These are phyloP conservation scores for Biancaea sappan DNA, from an alignment of 306 rosid species.

Conservation along the genomic window DNA sequence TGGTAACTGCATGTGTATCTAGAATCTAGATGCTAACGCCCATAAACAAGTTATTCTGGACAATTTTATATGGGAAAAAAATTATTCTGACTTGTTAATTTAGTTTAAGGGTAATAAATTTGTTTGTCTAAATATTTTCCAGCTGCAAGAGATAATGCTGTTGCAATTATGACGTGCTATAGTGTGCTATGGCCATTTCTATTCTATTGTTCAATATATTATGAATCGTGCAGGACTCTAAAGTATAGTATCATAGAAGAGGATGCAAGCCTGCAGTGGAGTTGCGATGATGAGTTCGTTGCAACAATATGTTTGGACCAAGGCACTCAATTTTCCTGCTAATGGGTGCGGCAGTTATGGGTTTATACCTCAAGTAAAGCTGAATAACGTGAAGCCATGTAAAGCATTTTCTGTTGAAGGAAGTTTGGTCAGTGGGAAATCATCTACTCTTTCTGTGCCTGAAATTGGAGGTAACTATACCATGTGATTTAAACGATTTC, in stretches of 20 bases:
- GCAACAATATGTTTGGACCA: slow-evolving; percentile 60
- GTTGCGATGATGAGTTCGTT: slow-evolving; percentile 63
- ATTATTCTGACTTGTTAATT: neutral
- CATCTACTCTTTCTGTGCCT: slow-evolving; percentile 56
- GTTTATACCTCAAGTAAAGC: slow-evolving; percentile 41
- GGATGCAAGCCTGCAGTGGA: slow-evolving; percentile 64
- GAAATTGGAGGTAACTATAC: slow-evolving; percentile 60
- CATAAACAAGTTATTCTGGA: neutral
- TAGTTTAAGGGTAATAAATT: neutral
- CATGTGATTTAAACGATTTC: neutral
- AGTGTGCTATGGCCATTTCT: neutral
- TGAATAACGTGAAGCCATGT: slow-evolving; percentile 44
- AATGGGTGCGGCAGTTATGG: slow-evolving; percentile 40
- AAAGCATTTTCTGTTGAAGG: slow-evolving; percentile 54
- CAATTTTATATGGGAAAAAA: neutral
- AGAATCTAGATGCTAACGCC: neutral
- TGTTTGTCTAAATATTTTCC: slow-evolving; percentile 14
- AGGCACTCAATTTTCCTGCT: slow-evolving; percentile 41
- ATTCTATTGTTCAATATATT: slow-evolving; percentile 7
- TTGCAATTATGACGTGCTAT: neutral
- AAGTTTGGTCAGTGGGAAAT: slow-evolving; percentile 56
- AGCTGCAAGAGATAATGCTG: neutral
- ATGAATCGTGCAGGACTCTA: slow-evolving; percentile 15
- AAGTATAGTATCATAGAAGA: slow-evolving; percentile 14
- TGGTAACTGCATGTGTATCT: neutral